Evolutionary conservation across 495 filamentous ascomycete genomes (phyloP), one percentile per base, ranked within the genome.

Genomic region (Aspergillus nidulans): DNA sequence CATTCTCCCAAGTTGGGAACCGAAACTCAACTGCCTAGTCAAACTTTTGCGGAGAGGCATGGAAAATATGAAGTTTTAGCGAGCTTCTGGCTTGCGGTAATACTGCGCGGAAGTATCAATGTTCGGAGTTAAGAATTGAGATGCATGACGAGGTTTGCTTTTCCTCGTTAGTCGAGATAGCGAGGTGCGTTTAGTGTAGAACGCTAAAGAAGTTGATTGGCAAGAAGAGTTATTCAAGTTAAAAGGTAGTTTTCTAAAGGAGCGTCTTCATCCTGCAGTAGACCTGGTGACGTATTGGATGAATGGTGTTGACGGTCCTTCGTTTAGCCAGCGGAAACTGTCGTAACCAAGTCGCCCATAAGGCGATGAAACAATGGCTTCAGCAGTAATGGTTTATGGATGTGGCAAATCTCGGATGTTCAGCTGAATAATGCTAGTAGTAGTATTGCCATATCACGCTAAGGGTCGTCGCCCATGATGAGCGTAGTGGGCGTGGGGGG

Each of bases 21-120:
- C 92, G 92, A 71, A 94, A 96, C 64, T 94, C 89, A 49, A 96
- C 81, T 1, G 90, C 91, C 73, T 97, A 92, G 63, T 97, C 94
- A 55, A 97, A 96, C 65, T 95, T 96, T 58, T 96, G 89, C 8
- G 91, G 88, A 1, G 92, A 97, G 16, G 88, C 87, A 3, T 95
- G 79, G 58, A 91, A 95, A n/a, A 91, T 85, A 3, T 90, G 85
- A 12, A 97, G 73, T 65, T 92, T 95, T 45, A 92, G 71, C 92
- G 83, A 34, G 91, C 89, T 65, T 96, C 90, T 0, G 91, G 91
- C 57, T 97, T 91, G 67, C 89, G 90, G 61, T 96, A 96, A 67
- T 96, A 86, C 39, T 87, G 81, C 0, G 90, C 88, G 40, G 79
- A 77, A 19, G 88, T 81, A 64, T 92, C 89, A 49, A 90, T 83